Conservation (phyloP, 192 early-diverging fungal genomes). For the Cetraspora pellucida region DNA sequence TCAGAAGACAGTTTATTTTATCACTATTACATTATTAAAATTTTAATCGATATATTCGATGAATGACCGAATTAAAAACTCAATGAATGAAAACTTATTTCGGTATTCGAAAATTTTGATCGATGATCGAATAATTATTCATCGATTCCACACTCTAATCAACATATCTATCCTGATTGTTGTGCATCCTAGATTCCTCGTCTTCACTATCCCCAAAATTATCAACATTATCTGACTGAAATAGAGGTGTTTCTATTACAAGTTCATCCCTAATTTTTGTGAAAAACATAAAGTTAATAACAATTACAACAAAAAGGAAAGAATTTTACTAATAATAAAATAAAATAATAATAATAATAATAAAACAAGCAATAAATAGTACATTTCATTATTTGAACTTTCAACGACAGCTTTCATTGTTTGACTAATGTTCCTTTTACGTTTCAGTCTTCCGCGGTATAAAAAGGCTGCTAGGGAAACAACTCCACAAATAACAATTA, state of each 20-base stretch:
- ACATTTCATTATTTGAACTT: slow-evolving; percentile 33
- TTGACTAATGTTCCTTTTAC: slow-evolving; percentile 31
- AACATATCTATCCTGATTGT: no score
- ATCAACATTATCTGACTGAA: slow-evolving; percentile 37
- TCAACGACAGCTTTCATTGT: slow-evolving; percentile 36
- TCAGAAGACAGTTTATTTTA: no score
- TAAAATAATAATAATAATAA: background rate
- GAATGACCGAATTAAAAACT: no score
- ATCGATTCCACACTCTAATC: no score
- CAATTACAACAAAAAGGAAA: background rate
- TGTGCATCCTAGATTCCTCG: background rate
- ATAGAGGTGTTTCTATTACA: slow-evolving; percentile 46
- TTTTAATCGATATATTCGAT: no score
- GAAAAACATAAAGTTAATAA: background rate
- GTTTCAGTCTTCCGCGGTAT: slow-evolving; percentile 34
- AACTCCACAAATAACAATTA: slow-evolving; percentile 35
- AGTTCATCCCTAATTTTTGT: slow-evolving; percentile 48
- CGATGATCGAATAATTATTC: no score
- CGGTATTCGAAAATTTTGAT: no score
- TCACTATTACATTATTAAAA: no score
- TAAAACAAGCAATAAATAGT: slow-evolving; percentile 32
- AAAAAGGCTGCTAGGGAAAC: slow-evolving; percentile 38
- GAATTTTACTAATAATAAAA: background rate
- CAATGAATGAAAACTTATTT: no score
- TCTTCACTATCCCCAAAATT: slow-evolving; percentile 45